Evolutionary conservation across 164 flowering plant genomes (phyloP), one percentile per base, ranked within the genome.

Genomic region (Liriodendron chinense): DNA sequence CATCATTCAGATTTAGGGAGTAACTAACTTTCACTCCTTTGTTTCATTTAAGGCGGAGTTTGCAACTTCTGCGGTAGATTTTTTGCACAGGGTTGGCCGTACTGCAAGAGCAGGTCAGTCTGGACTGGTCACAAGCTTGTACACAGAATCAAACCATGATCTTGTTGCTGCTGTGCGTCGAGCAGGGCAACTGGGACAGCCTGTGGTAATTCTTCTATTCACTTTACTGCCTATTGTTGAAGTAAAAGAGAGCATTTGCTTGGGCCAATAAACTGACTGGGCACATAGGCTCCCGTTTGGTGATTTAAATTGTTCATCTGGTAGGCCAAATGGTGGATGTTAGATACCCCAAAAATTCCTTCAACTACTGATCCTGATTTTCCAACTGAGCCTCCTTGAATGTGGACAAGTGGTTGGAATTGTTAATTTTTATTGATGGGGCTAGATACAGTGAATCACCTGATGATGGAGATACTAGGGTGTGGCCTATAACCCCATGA

Each of bases 31-130:
- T 43, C 21, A 28, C 12, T 12, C 20, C 50, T 49, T 47, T 47
- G 53, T 21, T 9, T 48, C 63, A 26, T 77, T 83, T 22, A 83
- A 96, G 99, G 99, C 99, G 69, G 99, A 96, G 71, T 96, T 96
- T 84, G 97, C 98, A 23, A 88, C 85, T 64, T 96, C 92, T 72
- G 99, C 98, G 72, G 92, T 94, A 49, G 98, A 94, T 81, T 96
- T 96, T 77, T 71, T 96, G 85, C 99, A 96, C 73, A 89, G 99
- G 78, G 84, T 93, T 75, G 99, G 98, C 22, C 92, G 99, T 50
- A 93, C 99, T 62, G 99, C 92, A 75, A 86, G 99, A 84, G 99
- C 98, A 72, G 98, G 98, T 76, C 92, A 90, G 74, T 83, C 72
- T 78, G 99, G 99, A 74, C 88, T 86, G 71, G 97, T 96, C 67